Conservation (phyloP, 371 early-diverging fungal genomes). For the Mucor lusitanicus region DNA sequence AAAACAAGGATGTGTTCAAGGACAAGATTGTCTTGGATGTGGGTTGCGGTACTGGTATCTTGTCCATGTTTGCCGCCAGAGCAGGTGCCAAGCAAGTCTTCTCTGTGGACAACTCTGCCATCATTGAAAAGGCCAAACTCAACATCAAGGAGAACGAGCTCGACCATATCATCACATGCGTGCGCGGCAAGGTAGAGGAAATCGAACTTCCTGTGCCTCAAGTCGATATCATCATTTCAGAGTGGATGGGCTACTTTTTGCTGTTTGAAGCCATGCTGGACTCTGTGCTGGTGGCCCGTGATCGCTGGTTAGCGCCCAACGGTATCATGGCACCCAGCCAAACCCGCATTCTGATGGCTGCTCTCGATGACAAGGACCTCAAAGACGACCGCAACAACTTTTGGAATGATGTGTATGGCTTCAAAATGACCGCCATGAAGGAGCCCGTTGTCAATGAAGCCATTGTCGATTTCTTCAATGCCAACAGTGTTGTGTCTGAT, state of each 20-base stretch:
- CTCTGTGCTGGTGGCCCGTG: constrained; percentile 84
- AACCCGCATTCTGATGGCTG: constrained; percentile 75
- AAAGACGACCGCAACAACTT: constrained; percentile 76
- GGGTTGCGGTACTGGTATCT: constrained; percentile 97
- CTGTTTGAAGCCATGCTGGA: constrained; percentile 91
- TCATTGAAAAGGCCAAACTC: constrained; percentile 79
- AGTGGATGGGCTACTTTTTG: constrained; percentile 94
- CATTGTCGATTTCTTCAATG: constrained; percentile 68
- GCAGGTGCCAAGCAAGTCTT: constrained; percentile 66
- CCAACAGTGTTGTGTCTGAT: constrained; percentile 67
- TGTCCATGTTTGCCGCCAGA: constrained; percentile 97
- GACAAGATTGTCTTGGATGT: constrained; percentile 97
- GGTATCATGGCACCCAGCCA: constrained; percentile 78
- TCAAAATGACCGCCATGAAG: constrained; percentile 86
- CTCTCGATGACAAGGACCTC: constrained; percentile 79
- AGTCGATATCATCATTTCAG: constrained; percentile 88
- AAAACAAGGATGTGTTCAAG: constrained; percentile 93
- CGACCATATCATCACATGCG: constrained; percentile 67
- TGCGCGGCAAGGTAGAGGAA: constrained; percentile 86
- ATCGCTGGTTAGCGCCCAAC: constrained; percentile 73
- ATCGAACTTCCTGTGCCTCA: constrained; percentile 75
- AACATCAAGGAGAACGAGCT: constrained; percentile 81
- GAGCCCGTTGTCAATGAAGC: constrained; percentile 59
- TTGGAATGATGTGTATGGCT: constrained; percentile 90
- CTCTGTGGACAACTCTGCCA: constrained; percentile 85